Evolutionary conservation across 345 rosid genomes (phyloP), one percentile per base, ranked within the genome.

Genomic region (Hevea brasiliensis): DNA sequence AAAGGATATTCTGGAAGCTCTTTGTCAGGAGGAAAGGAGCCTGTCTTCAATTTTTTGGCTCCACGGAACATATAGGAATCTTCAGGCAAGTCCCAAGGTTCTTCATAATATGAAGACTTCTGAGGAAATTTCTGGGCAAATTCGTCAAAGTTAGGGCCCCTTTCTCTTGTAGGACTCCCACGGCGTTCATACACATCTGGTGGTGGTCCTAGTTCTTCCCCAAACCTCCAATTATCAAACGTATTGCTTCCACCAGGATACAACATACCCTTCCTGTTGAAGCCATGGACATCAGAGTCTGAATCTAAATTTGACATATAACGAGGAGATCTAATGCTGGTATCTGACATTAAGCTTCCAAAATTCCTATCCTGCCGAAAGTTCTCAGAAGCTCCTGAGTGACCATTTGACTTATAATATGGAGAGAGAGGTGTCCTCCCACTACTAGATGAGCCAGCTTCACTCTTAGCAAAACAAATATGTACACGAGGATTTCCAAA

Each of bases 401-500:
- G 87, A 64, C 82, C 84, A 68, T 70, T 81, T 50, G 82, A 82
- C 77, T 84, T 86, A 64, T 74, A 78, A 76, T 51, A 84, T 20
- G 97, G 97, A 69, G 98, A 90, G 70, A 70, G 81, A 65, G 94
- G 72, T 71, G 75, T 78, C 76, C 89, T 91, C 80, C 88, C 87
- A 67, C 83, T 80, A 76, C 63, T 84, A 65, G 94, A 87, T 50
- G 90, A 78, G 27, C 92, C 89, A 27, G 85, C 80, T 50, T 94
- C 97, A 76, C 83, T 90, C 89, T 83, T 92, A 12, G 97, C 94
- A 59, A 88, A 94, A 86, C 95, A 92, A 75, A 94, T 92, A 77
- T 90, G 97, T 51, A 94, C 98, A 41, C 95, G 97, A n/a, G 97
- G 97, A 81, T 94, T 92, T 59, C 93, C 97, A 74, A 94, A 90